Evolutionary conservation across 768 basidiomycete species (phyloP).

Genomic region (Collybia nuda): DNA sequence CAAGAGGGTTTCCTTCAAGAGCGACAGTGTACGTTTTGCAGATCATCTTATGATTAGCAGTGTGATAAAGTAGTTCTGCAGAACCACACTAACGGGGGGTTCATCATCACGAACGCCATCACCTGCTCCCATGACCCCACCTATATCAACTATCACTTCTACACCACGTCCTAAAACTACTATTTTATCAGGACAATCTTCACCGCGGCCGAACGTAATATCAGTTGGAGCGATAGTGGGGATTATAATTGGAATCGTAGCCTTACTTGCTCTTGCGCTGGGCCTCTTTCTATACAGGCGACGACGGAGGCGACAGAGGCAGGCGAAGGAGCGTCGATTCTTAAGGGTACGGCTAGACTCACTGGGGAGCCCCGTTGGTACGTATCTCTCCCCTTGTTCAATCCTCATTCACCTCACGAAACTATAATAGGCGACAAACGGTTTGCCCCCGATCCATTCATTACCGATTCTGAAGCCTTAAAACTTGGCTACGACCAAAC

Average conservation of each 20-base stretch:
- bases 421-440: slow-evolving; percentile 5
- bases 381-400: neutral
- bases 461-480: slow-evolving; percentile 14
- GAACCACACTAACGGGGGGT: slow-evolving; percentile 8
- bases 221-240: slow-evolving; percentile 11
- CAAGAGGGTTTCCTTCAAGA: neutral
- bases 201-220: neutral
- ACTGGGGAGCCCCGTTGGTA: slow-evolving; percentile 8
- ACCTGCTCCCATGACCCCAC: slow-evolving; percentile 1
- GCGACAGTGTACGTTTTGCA: slow-evolving; percentile 1
- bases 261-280: slow-evolving; percentile 1
- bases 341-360: slow-evolving; percentile 5
- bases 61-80: neutral
- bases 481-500: slow-evolving; percentile 11
- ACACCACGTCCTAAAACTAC: neutral
- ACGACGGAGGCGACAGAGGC: slow-evolving; percentile 5
- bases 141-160: neutral
- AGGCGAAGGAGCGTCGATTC: neutral
- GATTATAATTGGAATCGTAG: slow-evolving; percentile 6
- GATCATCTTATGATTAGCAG: neutral
- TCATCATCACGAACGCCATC: slow-evolving; percentile 5
- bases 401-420: neutral
- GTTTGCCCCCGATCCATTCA: slow-evolving; percentile 13
- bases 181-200: neutral
- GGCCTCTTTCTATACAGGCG: slow-evolving; percentile 4